These are phyloP conservation scores for Naganishia vaughanmartiniae DNA, from an alignment of 768 basidiomycete species.

Conservation along the genomic window DNA sequence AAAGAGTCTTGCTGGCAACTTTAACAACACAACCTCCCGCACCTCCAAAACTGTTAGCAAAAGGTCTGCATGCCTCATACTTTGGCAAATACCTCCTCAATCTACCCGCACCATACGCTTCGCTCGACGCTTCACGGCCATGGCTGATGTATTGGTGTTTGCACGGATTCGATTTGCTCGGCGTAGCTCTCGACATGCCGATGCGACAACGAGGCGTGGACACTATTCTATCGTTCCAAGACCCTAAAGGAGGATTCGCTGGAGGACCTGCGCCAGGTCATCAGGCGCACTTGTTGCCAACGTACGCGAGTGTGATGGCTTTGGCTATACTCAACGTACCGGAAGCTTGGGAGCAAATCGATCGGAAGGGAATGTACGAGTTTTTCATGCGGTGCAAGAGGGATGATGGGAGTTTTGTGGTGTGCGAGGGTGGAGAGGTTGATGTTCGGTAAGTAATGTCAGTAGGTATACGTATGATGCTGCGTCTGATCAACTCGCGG, in stretches of 20 bases:
- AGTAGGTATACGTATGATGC: neutral
- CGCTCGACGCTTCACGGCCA: constrained; percentile 89
- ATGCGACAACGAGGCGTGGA: constrained; percentile 76
- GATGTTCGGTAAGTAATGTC: constrained; percentile 73
- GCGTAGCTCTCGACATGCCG: constrained; percentile 71
- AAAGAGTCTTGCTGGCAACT: neutral
- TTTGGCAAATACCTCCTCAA: constrained; percentile 71
- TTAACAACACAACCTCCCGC: constrained; percentile 10
- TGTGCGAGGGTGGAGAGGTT: constrained; percentile 81
- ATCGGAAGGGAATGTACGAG: constrained; percentile 73
- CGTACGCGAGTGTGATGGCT: constrained; percentile 80
- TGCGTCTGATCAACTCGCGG: neutral
- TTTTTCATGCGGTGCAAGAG: constrained; percentile 92
- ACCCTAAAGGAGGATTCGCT: constrained; percentile 82
- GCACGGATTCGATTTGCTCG: constrained; percentile 75
- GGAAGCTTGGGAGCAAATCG: constrained; percentile 79
- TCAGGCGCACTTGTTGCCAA: constrained; percentile 78
- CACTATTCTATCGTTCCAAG: constrained; percentile 77
- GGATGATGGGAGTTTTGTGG: constrained; percentile 87
- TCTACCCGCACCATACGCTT: constrained; percentile 72
- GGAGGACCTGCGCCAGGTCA: constrained; percentile 77
- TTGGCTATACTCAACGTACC: constrained; percentile 61
- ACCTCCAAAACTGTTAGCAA: constrained; percentile 58
- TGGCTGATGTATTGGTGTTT: constrained; percentile 94
- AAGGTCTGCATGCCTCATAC: constrained; percentile 70